A percentile compares a stretch with the other conserved stretches of the same genome.
Conservation (phyloP, 352 stramenopile genomes). For the Phytophthora sp. region DNA sequence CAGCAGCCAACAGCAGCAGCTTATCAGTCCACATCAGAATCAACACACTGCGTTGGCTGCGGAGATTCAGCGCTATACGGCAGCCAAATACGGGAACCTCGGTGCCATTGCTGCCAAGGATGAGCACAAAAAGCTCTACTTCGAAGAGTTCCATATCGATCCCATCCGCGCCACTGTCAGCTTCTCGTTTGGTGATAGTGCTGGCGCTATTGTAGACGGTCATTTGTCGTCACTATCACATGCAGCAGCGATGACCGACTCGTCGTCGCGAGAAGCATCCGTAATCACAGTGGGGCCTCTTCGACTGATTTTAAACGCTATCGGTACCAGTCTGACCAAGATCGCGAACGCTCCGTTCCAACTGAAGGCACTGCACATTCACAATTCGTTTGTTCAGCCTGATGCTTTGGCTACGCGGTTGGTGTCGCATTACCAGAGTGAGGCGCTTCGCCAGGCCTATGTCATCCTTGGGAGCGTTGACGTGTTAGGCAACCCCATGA, state of each 20-base stretch:
- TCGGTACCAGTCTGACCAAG: conserved; percentile 88
- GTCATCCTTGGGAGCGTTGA: conserved; percentile 90
- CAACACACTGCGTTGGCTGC: conserved; percentile 39
- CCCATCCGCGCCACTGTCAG: conserved; percentile 84
- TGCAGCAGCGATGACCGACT: conserved; percentile 30
- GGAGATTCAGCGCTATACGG: conserved; percentile 45
- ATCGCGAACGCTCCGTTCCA: conserved; percentile 90
- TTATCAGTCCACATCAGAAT: conserved; percentile 24
- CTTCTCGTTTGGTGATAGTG: conserved; percentile 81
- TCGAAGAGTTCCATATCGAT: conserved; percentile 90
- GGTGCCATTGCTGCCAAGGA: conserved; percentile 49
- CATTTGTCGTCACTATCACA: conserved; percentile 48
- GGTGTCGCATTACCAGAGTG: conserved; percentile 87
- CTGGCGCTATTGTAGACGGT: conserved; percentile 66
- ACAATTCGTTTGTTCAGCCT: conserved; percentile 86
- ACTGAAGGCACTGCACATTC: conserved; percentile 75
- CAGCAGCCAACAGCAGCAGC: conserved; percentile 24
- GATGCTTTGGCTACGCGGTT: conserved; percentile 72
- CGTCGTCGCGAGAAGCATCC: conserved; percentile 40
- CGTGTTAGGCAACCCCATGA: conserved; percentile 89
- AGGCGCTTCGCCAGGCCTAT: conserved; percentile 88
- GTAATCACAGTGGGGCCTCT: conserved; percentile 77
- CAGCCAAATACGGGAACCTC: conserved; percentile 37
- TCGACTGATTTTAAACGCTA: conserved; percentile 86
- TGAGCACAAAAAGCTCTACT: conserved; percentile 88